A percentile compares a stretch with the other conserved stretches of the same genome.
phyloP scores from a whole-genome alignment of 352 stramenopile species.

The Globisporangium carolinianum region DNA sequence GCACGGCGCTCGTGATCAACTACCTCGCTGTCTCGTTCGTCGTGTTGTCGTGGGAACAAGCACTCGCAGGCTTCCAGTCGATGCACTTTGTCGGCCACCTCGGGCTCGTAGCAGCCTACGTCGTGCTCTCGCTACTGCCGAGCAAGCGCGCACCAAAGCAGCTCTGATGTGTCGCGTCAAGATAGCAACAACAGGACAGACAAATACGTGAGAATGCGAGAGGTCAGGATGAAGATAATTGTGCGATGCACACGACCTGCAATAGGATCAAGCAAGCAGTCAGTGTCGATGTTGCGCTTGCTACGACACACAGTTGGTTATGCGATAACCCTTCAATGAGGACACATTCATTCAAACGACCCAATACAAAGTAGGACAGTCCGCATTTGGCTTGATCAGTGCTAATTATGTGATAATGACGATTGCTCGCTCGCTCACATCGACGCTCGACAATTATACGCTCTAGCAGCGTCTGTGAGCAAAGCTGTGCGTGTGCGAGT shows the following conservation, averaged over 20 bases:
- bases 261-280: background rate
- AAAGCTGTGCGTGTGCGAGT: background rate
- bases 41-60: conserved; percentile 54
- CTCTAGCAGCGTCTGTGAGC: too few relatives aligned
- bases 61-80: conserved; percentile 37
- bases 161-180: conserved; percentile 2
- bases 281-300: background rate
- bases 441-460: background rate
- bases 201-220: background rate
- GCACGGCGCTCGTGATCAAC: conserved; percentile 57
- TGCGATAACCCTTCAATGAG: too few relatives aligned
- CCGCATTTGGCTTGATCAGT: background rate
- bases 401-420: background rate
- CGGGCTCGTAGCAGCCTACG: conserved; percentile 40
- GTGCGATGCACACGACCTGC: too few relatives aligned
- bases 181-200: background rate
- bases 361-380: too few relatives aligned
- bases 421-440: background rate
- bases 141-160: conserved; percentile 47
- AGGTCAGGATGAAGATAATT: too few relatives aligned
- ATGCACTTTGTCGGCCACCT: conserved; percentile 59
- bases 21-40: conserved; percentile 72
- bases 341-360: too few relatives aligned
- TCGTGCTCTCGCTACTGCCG: conserved; percentile 64
- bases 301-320: too few relatives aligned